phyloP scores from a whole-genome alignment of 768 basidiomycete genomes.

The Pluteus cervinus region DNA sequence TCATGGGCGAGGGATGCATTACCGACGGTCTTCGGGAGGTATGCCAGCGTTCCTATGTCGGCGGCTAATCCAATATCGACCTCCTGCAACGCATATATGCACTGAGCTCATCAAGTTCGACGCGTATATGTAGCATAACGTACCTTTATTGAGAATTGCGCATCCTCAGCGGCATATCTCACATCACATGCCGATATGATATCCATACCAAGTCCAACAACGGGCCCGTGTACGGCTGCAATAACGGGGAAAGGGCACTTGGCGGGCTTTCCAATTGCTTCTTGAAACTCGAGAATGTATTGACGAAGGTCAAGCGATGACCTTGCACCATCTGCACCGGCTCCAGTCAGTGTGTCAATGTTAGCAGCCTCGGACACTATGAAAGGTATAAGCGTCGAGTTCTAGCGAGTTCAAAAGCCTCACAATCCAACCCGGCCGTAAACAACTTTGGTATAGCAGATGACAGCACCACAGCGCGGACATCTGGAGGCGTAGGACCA shows the following conservation, averaged over 20 bases:
- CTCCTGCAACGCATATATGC: constrained; percentile 63
- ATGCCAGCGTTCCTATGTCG: constrained; percentile 82
- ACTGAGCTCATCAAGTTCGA: not conserved
- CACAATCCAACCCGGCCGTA: constrained; percentile 81
- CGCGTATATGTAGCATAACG: constrained; percentile 9
- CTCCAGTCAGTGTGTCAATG: too few relatives aligned
- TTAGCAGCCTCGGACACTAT: too few relatives aligned
- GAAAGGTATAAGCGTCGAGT: not conserved
- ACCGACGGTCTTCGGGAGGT: constrained; percentile 70
- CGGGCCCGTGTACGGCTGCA: constrained; percentile 70
- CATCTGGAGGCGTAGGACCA: constrained; percentile 41
- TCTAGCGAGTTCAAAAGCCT: constrained; percentile 10
- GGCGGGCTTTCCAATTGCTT: constrained; percentile 61
- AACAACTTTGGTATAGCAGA: constrained; percentile 69
- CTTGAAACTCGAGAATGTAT: constrained; percentile 57
- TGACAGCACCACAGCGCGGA: constrained; percentile 69
- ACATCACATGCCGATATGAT: constrained; percentile 73
- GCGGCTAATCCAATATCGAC: constrained; percentile 84
- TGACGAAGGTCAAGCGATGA: constrained; percentile 41
- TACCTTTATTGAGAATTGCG: constrained; percentile 71
- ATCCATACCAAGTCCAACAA: constrained; percentile 76
- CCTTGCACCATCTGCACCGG: constrained; percentile 44
- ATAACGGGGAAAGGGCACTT: constrained; percentile 76
- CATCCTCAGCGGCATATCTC: constrained; percentile 59
- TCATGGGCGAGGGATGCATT: constrained; percentile 72